These are phyloP conservation scores for Beauveria australis DNA, from an alignment of 2,329 filamentous ascomycete species.

Conservation along the genomic window DNA sequence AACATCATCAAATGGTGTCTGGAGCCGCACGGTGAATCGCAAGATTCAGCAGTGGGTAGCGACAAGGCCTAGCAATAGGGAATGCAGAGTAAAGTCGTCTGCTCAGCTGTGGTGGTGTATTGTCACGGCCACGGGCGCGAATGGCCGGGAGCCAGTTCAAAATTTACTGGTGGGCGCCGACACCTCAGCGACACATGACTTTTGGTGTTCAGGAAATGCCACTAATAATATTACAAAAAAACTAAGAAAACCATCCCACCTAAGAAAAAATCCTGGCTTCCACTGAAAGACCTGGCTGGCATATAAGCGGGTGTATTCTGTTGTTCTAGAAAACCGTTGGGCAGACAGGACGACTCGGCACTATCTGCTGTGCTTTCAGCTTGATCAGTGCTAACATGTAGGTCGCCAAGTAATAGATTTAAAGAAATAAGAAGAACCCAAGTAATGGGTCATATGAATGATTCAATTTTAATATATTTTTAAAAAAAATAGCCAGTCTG, in stretches of 20 bases:
- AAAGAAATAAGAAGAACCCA: too few species aligned
- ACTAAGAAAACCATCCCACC: too few species aligned
- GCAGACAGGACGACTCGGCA: not conserved
- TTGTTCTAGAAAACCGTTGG: not conserved
- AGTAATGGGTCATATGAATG: too few species aligned
- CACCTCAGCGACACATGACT: not conserved
- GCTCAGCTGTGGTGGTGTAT: not conserved
- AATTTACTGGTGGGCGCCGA: not conserved
- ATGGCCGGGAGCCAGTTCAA: not conserved
- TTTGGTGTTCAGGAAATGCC: not conserved
- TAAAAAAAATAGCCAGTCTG: too few species aligned
- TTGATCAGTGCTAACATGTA: too few species aligned
- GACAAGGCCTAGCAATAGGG: not conserved
- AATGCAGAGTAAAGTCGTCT: not conserved
- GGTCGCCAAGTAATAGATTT: too few species aligned
- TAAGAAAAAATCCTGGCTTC: not conserved
- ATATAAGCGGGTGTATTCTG: not conserved
- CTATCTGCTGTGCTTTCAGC: too few species aligned
- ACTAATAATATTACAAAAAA: not conserved
- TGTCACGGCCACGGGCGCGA: not conserved
- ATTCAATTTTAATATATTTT: too few species aligned
- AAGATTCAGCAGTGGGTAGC: not conserved
- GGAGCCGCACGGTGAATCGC: not conserved
- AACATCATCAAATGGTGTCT: not conserved
- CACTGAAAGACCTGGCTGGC: not conserved